Evolutionary conservation across 192 early-diverging fungal species (phyloP), one percentile per base, ranked within the genome.

Genomic region (Linnemannia zychae): DNA sequence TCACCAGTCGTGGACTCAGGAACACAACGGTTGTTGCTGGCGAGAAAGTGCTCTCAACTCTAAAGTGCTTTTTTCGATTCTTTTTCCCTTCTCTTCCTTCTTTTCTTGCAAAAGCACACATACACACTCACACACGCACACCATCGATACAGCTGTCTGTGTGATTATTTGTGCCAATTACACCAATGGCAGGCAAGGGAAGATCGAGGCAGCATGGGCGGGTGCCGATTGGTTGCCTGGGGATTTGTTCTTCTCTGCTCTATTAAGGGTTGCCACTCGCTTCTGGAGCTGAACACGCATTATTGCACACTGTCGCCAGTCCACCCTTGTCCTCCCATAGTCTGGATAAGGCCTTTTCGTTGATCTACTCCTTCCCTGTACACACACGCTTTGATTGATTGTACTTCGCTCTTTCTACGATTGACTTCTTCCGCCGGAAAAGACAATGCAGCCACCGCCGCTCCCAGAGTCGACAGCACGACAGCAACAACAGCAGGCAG

Each of bases 151-250:
- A 44, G 9, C 16, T 24, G 28, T 24, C 7, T 63, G 57, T 22
- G 20, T n/a, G 9, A 44, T 3, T 24, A 12, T 24, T 2, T 63
- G 57, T 22, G 20, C 5, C 0, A 0, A 63, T 1, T 24, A 28
- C 57, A 63, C 57, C 57, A 63, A 63, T 63, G 57, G 57, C 57
- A 63, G 57, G 57, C 57, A 63, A 63, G 57, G 57, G 57, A 63
- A 63, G 57, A 63, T 63, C 57, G 57, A 63, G 57, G 57, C 28
- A 15, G 28, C 24, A n/a, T 63, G 57, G 57, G 12, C 9, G 28
- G 3, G 28, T 63, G 24, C 57, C 57, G n/a, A 63, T 63, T 63
- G 57, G 57, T 31, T 4, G 4, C 12, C 12, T 44, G 9, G n/a
- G n/a, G n/a, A 9, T 24, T 63, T 15, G 24, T 63, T 31, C 28